These are phyloP conservation scores for Teunomyces kruisii DNA, from an alignment of 805 yeast genomes.

Conservation along the genomic window DNA sequence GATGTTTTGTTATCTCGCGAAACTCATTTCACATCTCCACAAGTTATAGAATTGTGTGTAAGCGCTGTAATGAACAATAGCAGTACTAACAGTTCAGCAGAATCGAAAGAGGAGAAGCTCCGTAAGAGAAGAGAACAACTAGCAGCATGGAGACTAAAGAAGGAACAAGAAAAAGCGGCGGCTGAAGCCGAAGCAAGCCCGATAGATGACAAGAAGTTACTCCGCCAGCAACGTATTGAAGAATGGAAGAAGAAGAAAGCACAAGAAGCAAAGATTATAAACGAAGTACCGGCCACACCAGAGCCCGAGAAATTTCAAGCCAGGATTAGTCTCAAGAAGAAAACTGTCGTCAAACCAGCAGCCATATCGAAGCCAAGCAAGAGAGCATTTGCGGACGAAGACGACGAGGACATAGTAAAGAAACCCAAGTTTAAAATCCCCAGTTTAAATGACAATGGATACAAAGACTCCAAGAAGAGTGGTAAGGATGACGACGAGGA, in stretches of 20 bases:
- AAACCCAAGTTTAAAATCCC: conserved; percentile 23
- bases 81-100: conserved; percentile 14
- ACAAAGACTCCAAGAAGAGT: conserved; percentile 10
- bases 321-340: conserved; percentile 1
- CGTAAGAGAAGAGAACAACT: conserved; percentile 50
- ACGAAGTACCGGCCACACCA: background rate
- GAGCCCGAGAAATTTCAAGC: background rate
- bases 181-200: conserved; percentile 1
- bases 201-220: conserved; percentile 17
- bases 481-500: conserved; percentile 21
- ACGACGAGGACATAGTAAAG: conserved; percentile 22
- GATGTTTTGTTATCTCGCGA: background rate
- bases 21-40: background rate
- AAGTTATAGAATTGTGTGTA: background rate
- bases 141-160: conserved; percentile 61
- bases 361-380: background rate
- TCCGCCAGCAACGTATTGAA: conserved; percentile 42
- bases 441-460: conserved; percentile 4
- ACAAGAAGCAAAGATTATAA: background rate
- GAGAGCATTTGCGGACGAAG: conserved; percentile 24
- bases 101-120: conserved; percentile 32
- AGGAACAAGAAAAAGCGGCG: conserved; percentile 30
- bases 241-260: conserved; percentile 51
- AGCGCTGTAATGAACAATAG: background rate
- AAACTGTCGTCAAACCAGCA: background rate